Percentiles rank a stretch among this genome's conserved stretches.
These are phyloP conservation scores for Tremella mesenterica DNA, from an alignment of 768 basidiomycete species.

Conservation along the genomic window DNA sequence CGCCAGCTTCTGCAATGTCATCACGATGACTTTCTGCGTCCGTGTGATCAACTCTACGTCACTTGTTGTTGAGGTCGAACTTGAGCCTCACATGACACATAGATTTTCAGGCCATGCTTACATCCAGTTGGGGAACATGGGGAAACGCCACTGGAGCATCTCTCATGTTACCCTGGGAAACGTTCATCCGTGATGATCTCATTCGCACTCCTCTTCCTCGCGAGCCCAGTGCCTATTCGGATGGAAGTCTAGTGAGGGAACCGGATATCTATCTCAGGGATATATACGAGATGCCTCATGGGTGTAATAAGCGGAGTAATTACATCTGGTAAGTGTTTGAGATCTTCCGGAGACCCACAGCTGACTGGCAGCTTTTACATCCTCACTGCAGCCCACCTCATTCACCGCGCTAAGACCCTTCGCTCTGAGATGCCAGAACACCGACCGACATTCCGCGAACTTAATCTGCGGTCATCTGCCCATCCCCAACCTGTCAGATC, in stretches of 20 bases:
- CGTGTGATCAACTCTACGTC: too few relatives aligned
- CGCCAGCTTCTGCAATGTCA: too few relatives aligned
- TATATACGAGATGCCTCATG: constrained; percentile 13
- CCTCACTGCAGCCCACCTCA: constrained; percentile 5
- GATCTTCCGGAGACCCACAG: not conserved
- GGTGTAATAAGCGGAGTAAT: not conserved
- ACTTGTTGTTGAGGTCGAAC: too few relatives aligned
- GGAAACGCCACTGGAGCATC: constrained; percentile 16
- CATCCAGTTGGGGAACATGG: constrained; percentile 22
- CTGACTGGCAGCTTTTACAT: not conserved
- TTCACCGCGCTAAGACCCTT: constrained; percentile 6
- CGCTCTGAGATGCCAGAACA: not conserved
- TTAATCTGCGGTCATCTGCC: not conserved
- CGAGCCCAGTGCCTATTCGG: constrained; percentile 6
- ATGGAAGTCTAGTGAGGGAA: constrained; percentile 4
- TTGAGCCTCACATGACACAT: too few relatives aligned
- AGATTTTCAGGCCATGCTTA: not conserved
- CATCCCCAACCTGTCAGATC: not conserved
- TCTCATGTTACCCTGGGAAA: constrained; percentile 12
- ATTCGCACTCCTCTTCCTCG: constrained; percentile 23
- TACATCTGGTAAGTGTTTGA: not conserved
- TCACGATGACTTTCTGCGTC: too few relatives aligned
- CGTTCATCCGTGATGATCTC: constrained; percentile 9
- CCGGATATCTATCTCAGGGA: constrained; percentile 18
- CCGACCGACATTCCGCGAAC: not conserved